Conservation (phyloP, 2,329 filamentous ascomycete genomes). For the Ascosphaera apis region DNA sequence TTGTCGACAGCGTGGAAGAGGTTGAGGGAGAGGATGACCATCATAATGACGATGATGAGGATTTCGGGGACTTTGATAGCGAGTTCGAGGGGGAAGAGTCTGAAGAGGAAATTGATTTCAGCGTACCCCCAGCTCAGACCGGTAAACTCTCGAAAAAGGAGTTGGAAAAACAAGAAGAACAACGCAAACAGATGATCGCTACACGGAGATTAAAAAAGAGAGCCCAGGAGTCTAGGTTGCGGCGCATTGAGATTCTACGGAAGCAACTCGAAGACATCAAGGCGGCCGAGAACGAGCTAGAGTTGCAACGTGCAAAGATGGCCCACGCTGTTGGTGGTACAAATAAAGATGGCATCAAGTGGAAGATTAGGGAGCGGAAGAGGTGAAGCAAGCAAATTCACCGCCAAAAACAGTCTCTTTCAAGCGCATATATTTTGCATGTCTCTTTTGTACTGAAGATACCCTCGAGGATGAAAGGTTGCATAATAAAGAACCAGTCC, state of each 20-base stretch:
- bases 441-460: conserved; percentile 1
- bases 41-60: conserved; percentile 9
- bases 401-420: no score
- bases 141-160: conserved; percentile 23
- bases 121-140: conserved; percentile 14
- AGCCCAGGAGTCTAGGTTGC: conserved; percentile 24
- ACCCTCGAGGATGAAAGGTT: not conserved
- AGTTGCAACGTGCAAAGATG: conserved; percentile 38
- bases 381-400: no score
- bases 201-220: conserved; percentile 25
- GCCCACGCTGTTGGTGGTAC: conserved; percentile 34
- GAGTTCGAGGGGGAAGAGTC: conserved; percentile 2
- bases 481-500: not conserved
- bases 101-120: conserved; percentile 5
- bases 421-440: no score
- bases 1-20: conserved; percentile 16
- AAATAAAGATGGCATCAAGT: conserved; percentile 41
- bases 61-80: conserved; percentile 6
- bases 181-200: conserved; percentile 15
- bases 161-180: conserved; percentile 19
- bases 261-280: conserved; percentile 31
- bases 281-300: conserved; percentile 31
- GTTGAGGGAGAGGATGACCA: conserved; percentile 8
- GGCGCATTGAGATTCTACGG: conserved; percentile 28
- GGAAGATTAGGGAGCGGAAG: conserved; percentile 40